A percentile compares a stretch with the other conserved stretches of the same genome.
These are phyloP conservation scores for Castanea sativa DNA, from an alignment of 306 rosid genomes.

Conservation along the genomic window DNA sequence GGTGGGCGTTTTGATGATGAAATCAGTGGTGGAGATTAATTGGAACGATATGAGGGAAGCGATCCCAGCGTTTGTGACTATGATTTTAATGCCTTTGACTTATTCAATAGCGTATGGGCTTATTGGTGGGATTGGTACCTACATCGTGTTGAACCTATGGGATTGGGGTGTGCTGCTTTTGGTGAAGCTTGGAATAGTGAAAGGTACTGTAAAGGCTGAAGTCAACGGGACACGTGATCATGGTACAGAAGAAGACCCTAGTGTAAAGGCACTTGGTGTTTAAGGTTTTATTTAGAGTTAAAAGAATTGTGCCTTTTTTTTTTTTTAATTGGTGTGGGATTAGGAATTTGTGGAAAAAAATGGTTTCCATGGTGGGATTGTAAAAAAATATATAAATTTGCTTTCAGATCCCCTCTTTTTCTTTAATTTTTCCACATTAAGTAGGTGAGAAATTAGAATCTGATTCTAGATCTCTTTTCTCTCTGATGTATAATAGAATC, in stretches of 20 bases:
- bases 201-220: slow-evolving; percentile 4
- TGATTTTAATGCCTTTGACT: slow-evolving; percentile 81
- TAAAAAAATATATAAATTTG: no score
- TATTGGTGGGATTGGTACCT: slow-evolving; percentile 91
- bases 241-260: no score
- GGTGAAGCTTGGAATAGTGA: slow-evolving; percentile 30
- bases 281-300: neutral
- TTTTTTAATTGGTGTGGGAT: neutral
- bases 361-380: no score
- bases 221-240: slow-evolving; percentile 30
- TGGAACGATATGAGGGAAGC: slow-evolving; percentile 96
- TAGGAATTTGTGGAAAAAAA: no score
- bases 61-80: slow-evolving; percentile 86
- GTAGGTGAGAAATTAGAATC: no score
- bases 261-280: slow-evolving; percentile 30
- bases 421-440: no score
- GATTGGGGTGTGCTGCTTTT: slow-evolving; percentile 56
- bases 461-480: no score
- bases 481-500: no score
- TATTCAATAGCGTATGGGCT: slow-evolving; percentile 87
- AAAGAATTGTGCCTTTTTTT: neutral
- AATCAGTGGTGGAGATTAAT: slow-evolving; percentile 78
- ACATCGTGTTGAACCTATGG: slow-evolving; percentile 58
- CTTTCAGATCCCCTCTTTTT: no score
- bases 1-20: slow-evolving; percentile 98